Evolutionary conservation across 1,284 basidiomycete genomes (phyloP).

Genomic region (Tilletiaria anomala): DNA sequence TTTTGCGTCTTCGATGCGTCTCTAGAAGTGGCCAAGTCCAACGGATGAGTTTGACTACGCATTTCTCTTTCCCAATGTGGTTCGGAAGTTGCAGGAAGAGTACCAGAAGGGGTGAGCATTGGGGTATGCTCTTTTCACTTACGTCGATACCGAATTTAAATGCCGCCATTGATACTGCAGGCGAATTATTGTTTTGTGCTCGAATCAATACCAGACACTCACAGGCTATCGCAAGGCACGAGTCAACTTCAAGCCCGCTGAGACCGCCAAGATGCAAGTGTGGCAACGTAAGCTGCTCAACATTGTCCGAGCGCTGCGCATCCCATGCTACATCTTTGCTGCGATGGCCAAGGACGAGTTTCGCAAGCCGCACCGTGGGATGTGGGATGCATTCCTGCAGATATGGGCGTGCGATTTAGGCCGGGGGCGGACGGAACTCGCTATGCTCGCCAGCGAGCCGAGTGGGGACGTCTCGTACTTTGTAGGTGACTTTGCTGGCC

Average conservation of each 20-base stretch:
- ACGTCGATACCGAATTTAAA: too few species aligned
- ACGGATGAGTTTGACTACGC: conserved; percentile 19
- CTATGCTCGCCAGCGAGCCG: not conserved
- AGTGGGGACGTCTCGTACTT: conserved; percentile 11
- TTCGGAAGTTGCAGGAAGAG: conserved; percentile 6
- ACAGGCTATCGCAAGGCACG: too few species aligned
- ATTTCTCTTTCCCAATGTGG: conserved; percentile 8
- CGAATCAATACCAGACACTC: conserved; percentile 19
- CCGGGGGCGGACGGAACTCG: conserved; percentile 4
- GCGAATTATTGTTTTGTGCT: not conserved
- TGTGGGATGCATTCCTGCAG: conserved; percentile 9
- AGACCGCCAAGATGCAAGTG: conserved; percentile 4
- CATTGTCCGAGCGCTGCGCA: conserved; percentile 12
- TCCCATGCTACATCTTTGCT: conserved; percentile 19
- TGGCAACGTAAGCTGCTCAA: conserved; percentile 23
- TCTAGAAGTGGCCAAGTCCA: conserved; percentile 13
- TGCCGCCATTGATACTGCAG: too few species aligned
- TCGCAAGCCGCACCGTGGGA: conserved; percentile 24
- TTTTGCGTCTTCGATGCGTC: too few species aligned
- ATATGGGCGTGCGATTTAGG: not conserved
- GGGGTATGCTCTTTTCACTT: too few species aligned
- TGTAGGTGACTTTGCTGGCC: conserved; percentile 18
- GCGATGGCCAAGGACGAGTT: conserved; percentile 19
- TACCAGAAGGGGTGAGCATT: too few species aligned
- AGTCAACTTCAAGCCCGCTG: too few species aligned